phyloP scores from a whole-genome alignment of 2,329 filamentous ascomycete species.

The Talaromyces amestolkiae region DNA sequence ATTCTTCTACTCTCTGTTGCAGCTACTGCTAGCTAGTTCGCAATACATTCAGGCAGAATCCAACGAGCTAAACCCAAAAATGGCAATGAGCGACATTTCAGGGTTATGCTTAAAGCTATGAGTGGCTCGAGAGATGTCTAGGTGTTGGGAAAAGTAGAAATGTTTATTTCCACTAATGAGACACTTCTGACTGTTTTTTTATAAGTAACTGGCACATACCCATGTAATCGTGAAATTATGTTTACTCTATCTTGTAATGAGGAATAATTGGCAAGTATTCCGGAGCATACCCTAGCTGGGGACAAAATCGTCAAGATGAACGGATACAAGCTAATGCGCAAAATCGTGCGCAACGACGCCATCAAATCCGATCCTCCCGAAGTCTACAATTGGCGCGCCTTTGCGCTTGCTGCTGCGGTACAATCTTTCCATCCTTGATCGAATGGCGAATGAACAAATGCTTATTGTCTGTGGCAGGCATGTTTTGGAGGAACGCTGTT shows the following conservation, averaged over 20 bases:
- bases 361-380: conserved; percentile 66
- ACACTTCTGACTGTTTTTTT: neutral
- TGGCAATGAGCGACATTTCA: neutral
- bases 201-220: neutral
- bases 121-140: neutral
- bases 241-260: neutral
- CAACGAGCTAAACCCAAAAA: neutral
- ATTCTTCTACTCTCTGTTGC: neutral
- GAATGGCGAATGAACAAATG: no score
- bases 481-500: conserved; percentile 71
- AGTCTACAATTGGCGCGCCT: conserved; percentile 69
- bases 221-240: neutral
- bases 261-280: neutral
- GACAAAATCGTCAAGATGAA: neutral
- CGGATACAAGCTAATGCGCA: conserved; percentile 20
- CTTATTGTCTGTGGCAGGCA: conserved; percentile 33
- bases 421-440: conserved; percentile 20
- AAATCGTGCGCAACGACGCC: conserved; percentile 66
- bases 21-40: neutral
- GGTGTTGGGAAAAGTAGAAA: neutral
- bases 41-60: neutral
- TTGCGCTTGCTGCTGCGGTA: conserved; percentile 60
- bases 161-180: neutral
- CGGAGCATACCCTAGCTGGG: neutral
- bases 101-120: neutral